Evolutionary conservation across 768 basidiomycete species (phyloP).

Genomic region (Pisolithus albus): DNA sequence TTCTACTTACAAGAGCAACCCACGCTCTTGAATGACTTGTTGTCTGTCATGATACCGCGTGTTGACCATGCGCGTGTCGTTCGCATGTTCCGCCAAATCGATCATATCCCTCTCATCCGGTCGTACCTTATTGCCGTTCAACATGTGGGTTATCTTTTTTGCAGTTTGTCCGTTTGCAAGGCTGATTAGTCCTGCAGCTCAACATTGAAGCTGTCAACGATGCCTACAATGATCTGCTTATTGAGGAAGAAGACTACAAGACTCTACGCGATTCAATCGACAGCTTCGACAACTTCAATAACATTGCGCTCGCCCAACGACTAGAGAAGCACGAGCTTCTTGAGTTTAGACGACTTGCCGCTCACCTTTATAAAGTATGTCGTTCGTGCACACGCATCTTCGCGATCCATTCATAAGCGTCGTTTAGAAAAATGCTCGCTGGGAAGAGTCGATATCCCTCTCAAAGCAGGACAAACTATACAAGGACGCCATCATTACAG

Average conservation of each 20-base stretch:
- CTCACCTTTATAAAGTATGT: slow-evolving; percentile 88
- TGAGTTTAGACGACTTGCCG: slow-evolving; percentile 92
- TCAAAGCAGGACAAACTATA: slow-evolving; percentile 96
- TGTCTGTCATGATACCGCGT: slow-evolving; percentile 87
- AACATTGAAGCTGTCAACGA: slow-evolving; percentile 98
- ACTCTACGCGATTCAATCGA: slow-evolving; percentile 96
- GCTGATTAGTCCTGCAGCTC: slow-evolving; percentile 45
- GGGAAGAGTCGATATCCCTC: slow-evolving; percentile 94
- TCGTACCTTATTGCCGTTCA: slow-evolving; percentile 97
- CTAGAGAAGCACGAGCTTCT: slow-evolving; percentile 87
- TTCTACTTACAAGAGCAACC: slow-evolving; percentile 96
- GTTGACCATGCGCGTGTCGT: slow-evolving; percentile 96
- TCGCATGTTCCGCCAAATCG: slow-evolving; percentile 89
- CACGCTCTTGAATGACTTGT: slow-evolving; percentile 84
- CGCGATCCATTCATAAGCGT: not conserved
- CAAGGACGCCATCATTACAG: slow-evolving; percentile 94
- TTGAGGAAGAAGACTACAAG: slow-evolving; percentile 99
- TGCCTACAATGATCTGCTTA: slow-evolving; percentile 95
- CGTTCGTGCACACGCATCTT: not conserved
- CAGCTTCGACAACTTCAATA: slow-evolving; percentile 98
- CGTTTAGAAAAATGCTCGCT: slow-evolving; percentile 83
- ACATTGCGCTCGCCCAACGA: slow-evolving; percentile 74
- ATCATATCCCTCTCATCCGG: slow-evolving; percentile 93
- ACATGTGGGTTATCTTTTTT: slow-evolving; percentile 46
- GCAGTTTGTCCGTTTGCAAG: not conserved